Percentiles rank a stretch among this genome's conserved stretches.
Conservation (phyloP, 208 protist species). For the Acanthamoeba triangularis region DNA sequence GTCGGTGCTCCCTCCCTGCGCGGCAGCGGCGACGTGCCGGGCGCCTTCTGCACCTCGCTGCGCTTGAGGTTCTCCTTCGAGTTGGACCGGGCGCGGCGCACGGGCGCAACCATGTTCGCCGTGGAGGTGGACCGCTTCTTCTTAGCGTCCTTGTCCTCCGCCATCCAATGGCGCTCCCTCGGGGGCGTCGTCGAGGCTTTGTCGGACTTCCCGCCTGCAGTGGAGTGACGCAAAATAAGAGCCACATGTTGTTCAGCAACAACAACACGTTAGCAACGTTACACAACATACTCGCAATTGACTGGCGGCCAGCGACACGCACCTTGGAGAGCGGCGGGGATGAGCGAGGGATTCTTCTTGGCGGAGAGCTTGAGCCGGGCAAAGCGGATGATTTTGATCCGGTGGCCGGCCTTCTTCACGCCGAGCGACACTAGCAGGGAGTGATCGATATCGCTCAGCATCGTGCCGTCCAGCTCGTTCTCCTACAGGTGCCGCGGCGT, state of each 20-base stretch:
- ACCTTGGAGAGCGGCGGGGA: background rate
- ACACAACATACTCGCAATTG: too few relatives aligned
- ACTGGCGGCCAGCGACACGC: too few relatives aligned
- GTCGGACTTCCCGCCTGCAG: background rate
- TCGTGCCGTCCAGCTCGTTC: conserved; percentile 28
- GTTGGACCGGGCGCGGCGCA: background rate
- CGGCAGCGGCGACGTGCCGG: background rate
- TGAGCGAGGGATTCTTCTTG: conserved; percentile 35
- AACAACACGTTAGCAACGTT: too few relatives aligned
- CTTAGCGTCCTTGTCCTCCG: background rate
- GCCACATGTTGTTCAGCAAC: too few relatives aligned
- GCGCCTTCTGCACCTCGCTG: background rate
- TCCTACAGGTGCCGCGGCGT: too few relatives aligned
- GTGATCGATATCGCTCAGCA: conserved; percentile 37
- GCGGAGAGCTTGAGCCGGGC: background rate
- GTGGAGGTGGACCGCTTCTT: background rate
- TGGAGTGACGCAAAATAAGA: too few relatives aligned
- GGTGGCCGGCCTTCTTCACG: conserved; percentile 37
- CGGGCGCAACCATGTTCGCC: background rate
- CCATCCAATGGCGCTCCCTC: background rate
- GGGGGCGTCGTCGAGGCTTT: background rate
- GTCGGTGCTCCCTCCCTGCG: too few relatives aligned
- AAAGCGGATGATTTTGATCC: conserved; percentile 22
- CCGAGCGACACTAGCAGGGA: conserved; percentile 1
- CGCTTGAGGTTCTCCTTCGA: conserved; percentile 10